A percentile compares a stretch with the other conserved stretches of the same genome.
These are phyloP conservation scores for Lachnellula occidentalis DNA, from an alignment of 2,329 filamentous ascomycete species.

Conservation along the genomic window DNA sequence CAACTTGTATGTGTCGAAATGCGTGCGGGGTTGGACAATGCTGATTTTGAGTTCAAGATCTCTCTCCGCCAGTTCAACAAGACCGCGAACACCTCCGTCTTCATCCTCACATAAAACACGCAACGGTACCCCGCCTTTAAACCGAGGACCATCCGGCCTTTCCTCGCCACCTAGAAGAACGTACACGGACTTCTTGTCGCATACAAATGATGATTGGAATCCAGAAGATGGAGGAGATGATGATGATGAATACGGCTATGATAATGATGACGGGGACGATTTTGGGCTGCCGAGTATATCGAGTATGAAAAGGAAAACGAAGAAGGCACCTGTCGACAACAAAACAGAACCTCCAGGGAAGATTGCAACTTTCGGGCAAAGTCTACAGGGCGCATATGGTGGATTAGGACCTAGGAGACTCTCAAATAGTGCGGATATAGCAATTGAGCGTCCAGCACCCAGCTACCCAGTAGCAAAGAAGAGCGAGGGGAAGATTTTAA, in stretches of 20 bases:
- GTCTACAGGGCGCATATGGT: constrained; percentile 33
- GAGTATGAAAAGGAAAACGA: constrained; percentile 75
- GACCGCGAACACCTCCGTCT: constrained; percentile 73
- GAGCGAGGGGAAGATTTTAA: constrained; percentile 87
- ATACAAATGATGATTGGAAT: constrained; percentile 78
- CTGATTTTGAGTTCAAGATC: constrained; percentile 40
- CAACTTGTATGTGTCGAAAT: constrained; percentile 53
- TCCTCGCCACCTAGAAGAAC: constrained; percentile 63
- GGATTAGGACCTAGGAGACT: constrained; percentile 49
- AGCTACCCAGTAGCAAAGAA: constrained; percentile 86
- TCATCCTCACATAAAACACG: constrained; percentile 48
- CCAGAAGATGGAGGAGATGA: constrained; percentile 62
- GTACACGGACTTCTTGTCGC: constrained; percentile 77
- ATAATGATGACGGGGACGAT: constrained; percentile 84
- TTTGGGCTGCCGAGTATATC: constrained; percentile 91
- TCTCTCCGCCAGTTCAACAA: constrained; percentile 53
- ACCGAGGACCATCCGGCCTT: constrained; percentile 45
- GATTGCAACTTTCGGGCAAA: constrained; percentile 32
- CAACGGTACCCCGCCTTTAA: constrained; percentile 51
- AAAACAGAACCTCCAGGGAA: constrained; percentile 15
- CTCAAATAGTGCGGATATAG: constrained; percentile 89
- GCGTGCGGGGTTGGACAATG: constrained; percentile 1
- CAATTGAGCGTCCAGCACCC: constrained; percentile 76
- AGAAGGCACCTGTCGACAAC: constrained; percentile 31
- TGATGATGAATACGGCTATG: constrained; percentile 71